Base-by-base conservation (phyloP, 371 early-diverging fungal genomes). In the Syncephalastrum contaminatum region DNA sequence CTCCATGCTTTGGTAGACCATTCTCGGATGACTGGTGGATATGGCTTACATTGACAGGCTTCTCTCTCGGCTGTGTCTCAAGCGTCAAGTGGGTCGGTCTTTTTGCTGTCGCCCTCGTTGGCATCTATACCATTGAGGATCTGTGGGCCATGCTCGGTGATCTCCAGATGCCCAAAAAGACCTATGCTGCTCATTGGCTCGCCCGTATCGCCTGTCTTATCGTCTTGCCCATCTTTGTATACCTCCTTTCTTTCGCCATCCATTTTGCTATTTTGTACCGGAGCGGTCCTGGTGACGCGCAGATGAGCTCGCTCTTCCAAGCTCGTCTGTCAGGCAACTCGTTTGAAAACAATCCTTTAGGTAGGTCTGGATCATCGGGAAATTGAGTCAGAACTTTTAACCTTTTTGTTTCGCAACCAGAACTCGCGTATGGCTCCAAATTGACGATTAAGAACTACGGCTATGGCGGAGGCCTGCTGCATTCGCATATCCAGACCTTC, bases 31-130 rank as follows among this genome's bases (percentile, higher is more conserved):
- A 79, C 20, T 98, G 98, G 98, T 95, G 87, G 83, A 44, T 73
- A 10, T 95, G 95, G 92, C 60, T 99, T 15, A 51, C 85, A 2
- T 67, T 86, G n/a, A 91, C 96, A 12, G 99, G 99, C 21, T 54
- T 92, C 1, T 88, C 91, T n/a, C 67, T 99, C 15, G 99, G 99
- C 20, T 81, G 90, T 46, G 95, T 90, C 1, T 56, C 63, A 39
- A 70, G 99, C 78, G 89, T 99, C 16, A 99, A 99, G 76, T 99
- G 99, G 99, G 97, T 99, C 20, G 99, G 99, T 0, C 72, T 98
- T 39, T 92, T 99, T 69, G 88, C 91, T 19, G 93, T 95, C 13
- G 95, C 95, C 4, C 72, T 96, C 15, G 97, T 97, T 49, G 99
- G 99, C 1, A 51, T 96, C 43, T 90, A 93, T 68, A 99, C 99